phyloP scores from a whole-genome alignment of 352 stramenopile species.

The Phytopythium aichiense region DNA sequence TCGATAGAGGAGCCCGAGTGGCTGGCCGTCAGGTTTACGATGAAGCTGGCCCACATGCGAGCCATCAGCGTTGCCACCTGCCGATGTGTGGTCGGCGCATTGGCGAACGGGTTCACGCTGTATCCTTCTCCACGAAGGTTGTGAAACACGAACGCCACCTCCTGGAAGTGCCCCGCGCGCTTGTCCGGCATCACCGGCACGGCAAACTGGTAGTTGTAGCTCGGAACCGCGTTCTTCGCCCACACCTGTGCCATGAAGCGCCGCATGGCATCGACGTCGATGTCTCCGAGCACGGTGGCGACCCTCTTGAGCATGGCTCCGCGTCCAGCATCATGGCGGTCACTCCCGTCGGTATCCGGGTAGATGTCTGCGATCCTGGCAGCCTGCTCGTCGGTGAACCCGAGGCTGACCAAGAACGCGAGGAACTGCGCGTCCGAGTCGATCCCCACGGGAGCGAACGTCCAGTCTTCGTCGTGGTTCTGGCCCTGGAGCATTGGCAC shows the following conservation, averaged over 20 bases:
- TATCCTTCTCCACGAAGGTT: slow-evolving; percentile 23
- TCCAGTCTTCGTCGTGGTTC: slow-evolving; percentile 26
- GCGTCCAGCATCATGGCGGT: slow-evolving; percentile 6
- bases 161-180: slow-evolving; percentile 18
- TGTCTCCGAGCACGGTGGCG: slow-evolving; percentile 19
- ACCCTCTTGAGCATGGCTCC: slow-evolving; percentile 26
- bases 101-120: slow-evolving; percentile 20
- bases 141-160: slow-evolving; percentile 29
- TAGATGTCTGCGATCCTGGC: slow-evolving; percentile 17
- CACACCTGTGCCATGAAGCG: slow-evolving; percentile 27
- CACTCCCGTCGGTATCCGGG: slow-evolving; percentile 21
- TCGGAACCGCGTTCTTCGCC: slow-evolving; percentile 14
- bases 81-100: slow-evolving; percentile 13
- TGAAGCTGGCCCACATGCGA: slow-evolving; percentile 30
- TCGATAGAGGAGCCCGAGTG: slow-evolving; percentile 15
- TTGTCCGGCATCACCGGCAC: slow-evolving; percentile 15
- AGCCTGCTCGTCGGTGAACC: slow-evolving; percentile 16
- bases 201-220: slow-evolving; percentile 28
- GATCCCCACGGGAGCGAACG: slow-evolving; percentile 20
- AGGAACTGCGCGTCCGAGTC: slow-evolving; percentile 22
- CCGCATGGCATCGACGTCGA: slow-evolving; percentile 16
- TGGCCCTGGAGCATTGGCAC: slow-evolving; percentile 25
- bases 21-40: slow-evolving; percentile 19
- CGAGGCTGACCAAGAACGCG: slow-evolving; percentile 13
- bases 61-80: slow-evolving; percentile 20